A percentile compares a stretch with the other conserved stretches of the same genome.
Evolutionary conservation across 805 yeast genomes (phyloP).

Genomic region (Cyberlindnera bimundalis): DNA sequence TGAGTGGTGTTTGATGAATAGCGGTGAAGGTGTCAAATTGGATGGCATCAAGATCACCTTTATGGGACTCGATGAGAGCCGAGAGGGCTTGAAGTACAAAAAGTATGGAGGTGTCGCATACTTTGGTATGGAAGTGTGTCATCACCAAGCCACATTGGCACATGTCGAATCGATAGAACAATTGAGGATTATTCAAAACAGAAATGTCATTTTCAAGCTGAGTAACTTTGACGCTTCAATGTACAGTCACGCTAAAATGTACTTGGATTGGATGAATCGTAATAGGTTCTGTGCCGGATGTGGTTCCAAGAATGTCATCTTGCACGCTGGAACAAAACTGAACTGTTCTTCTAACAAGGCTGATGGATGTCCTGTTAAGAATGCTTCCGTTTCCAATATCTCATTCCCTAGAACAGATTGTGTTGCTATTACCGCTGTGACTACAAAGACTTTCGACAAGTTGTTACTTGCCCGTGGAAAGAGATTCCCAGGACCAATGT

Average conservation of each 20-base stretch:
- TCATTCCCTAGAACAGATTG: constrained; percentile 93
- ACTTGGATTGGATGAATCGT: constrained; percentile 78
- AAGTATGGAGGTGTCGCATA: constrained; percentile 58
- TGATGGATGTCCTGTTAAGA: constrained; percentile 35
- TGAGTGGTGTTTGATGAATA: constrained; percentile 15
- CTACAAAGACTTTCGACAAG: constrained; percentile 56
- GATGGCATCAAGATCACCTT: constrained; percentile 42
- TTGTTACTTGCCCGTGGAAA: constrained; percentile 69
- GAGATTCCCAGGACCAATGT: constrained; percentile 60
- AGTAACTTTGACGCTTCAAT: constrained; percentile 53
- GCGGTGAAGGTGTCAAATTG: constrained; percentile 16
- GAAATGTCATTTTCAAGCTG: constrained; percentile 24
- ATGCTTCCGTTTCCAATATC: constrained; percentile 59
- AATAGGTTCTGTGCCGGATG: constrained; percentile 86
- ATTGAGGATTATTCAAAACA: constrained; percentile 5
- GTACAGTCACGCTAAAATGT: constrained; percentile 78
- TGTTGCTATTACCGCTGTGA: constrained; percentile 77
- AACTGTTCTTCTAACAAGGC: constrained; percentile 36
- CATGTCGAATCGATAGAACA: not conserved
- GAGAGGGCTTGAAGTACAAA: constrained; percentile 37
- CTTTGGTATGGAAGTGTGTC: constrained; percentile 54
- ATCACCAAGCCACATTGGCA: not conserved
- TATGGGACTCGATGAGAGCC: constrained; percentile 45
- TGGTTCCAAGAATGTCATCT: constrained; percentile 57
- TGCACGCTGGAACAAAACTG: constrained; percentile 66